Evolutionary conservation across 1,284 basidiomycete species (phyloP), one percentile per base, ranked within the genome.

Genomic region (Rhodotorula mucilaginosa): DNA sequence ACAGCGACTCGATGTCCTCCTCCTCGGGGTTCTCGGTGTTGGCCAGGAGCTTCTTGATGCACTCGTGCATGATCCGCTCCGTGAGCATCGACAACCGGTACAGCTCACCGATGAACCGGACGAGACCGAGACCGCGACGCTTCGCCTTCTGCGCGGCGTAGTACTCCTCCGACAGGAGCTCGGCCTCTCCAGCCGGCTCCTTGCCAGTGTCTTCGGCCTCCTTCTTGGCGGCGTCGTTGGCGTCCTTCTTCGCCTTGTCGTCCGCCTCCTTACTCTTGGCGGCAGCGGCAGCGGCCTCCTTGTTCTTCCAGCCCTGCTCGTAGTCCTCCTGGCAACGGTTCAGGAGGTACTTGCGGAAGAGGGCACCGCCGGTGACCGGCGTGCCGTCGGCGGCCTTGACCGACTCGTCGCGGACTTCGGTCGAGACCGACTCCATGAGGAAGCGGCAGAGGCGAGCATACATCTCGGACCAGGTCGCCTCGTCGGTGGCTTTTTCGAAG

Each of bases 31-130:
- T 91, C 72, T 92, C 89, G 70, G 95, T 90, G 80, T 97, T 97
- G 74, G 89, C 87, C 39, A 98, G 85, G 12, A 98, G 87, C 82
- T 94, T 93, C 86, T 94, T 92, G 80, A 98, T 89, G 84, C 95
- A 98, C 80, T 93, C 89, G 82, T 94, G 91, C 90, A 99, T 97
- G 83, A 96, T 95, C 76, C 91, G 88, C 82, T 93, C 91, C 59
- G 91, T 93, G 67, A 97, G 84, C 92, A 97, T 96, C 82, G 90
- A 89, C 52, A 97, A 85, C 85, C 97, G 97, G 89, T 94, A 98
- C 69, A 98, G 85, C 84, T 98, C 95, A 79, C 96, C 95, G 76
- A 98, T 97, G 84, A 99, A 97, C 81, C 92, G 92, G 82, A 98
- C 92, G 73, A 98, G 87, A 85, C 96, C 96, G 34, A 98, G 89